Evolutionary conservation across 345 rosid genomes (phyloP), one percentile per base, ranked within the genome.

Genomic region (Populus alba): DNA sequence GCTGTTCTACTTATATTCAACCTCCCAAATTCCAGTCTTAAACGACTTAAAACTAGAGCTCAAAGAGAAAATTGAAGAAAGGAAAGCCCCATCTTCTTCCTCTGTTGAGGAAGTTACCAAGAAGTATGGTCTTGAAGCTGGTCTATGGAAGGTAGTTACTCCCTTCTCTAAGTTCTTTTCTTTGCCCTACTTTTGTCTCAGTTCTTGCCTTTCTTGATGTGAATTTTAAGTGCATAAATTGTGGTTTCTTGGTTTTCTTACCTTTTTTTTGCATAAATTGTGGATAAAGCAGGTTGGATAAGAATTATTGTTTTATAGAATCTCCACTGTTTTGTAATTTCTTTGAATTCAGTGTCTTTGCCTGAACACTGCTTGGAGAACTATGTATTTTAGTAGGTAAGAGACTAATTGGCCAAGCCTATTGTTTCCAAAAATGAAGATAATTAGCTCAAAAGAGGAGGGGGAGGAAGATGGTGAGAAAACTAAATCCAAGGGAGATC

Each of bases 61-160:
- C 27, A 27, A 27, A 27, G 27, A 27, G 27, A 27, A 27, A 75
- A 82, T 91, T 25, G 86, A 83, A 66, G 93, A 87, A 59, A 74
- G 75, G 71, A 65, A 85, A 7, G 81, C 66, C 70, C 83, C 87
- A 39, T 37, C 83, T 35, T 37, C 94, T 63, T 65, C 89, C 33
- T 85, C 94, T 2, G 86, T 87, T 0, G 99, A 95, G 49, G 97
- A 95, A 72, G 71, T 89, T 57, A 88, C 99, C 35, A 88, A 87
- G 86, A 93, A 92, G 82, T 95, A 89, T 79, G 99, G 98, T 59
- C 95, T 93, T 10, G 98, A 95, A 88, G 92, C 87, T 75, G 99
- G 97, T 75, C 87, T 93, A 27, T 95, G 98, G 97, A 88, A 93
- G 94, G 99, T 95, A 75, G 68, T 94, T 91, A 71, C 69, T 65